Evolutionary conservation across 306 rosid genomes (phyloP).

Genomic region (Rosa rugosa): DNA sequence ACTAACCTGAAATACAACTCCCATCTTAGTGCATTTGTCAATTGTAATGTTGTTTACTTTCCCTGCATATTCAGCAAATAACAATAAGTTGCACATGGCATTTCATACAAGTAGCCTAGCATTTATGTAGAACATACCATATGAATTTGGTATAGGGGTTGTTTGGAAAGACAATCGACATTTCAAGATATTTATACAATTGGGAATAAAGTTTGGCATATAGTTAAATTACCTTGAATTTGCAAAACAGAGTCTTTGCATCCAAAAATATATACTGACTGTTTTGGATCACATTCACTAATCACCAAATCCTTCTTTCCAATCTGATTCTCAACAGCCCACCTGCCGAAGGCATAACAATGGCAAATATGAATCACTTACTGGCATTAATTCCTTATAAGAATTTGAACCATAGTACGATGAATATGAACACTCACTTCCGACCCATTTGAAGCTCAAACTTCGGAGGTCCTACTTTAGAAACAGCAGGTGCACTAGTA

Average conservation of each 20-base stretch:
- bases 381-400: conserved; percentile 21
- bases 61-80: conserved; percentile 56
- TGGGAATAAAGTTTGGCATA: conserved; percentile 6
- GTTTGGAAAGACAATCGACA: neutral
- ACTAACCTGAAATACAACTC: conserved; percentile 81
- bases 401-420: conserved; percentile 3
- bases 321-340: conserved; percentile 98
- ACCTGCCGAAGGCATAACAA: conserved; percentile 42
- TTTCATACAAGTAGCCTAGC: conserved; percentile 17
- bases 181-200: conserved; percentile 7
- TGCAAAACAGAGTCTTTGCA: conserved; percentile 96
- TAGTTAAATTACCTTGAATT: conserved; percentile 66
- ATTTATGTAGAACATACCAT: neutral
- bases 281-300: conserved; percentile 89
- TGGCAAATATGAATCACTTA: conserved; percentile 17
- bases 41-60: conserved; percentile 95
- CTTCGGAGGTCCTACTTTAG: conserved; percentile 85
- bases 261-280: conserved; percentile 90
- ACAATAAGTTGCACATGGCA: conserved; percentile 6
- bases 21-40: conserved; percentile 93
- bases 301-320: conserved; percentile 80
- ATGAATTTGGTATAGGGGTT: neutral
- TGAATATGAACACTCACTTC: conserved; percentile 58
- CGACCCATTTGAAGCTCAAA: conserved; percentile 99
- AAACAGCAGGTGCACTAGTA: conserved; percentile 44